Evolutionary conservation across 805 yeast genomes (phyloP).

Genomic region (Saturnispora hagleri): DNA sequence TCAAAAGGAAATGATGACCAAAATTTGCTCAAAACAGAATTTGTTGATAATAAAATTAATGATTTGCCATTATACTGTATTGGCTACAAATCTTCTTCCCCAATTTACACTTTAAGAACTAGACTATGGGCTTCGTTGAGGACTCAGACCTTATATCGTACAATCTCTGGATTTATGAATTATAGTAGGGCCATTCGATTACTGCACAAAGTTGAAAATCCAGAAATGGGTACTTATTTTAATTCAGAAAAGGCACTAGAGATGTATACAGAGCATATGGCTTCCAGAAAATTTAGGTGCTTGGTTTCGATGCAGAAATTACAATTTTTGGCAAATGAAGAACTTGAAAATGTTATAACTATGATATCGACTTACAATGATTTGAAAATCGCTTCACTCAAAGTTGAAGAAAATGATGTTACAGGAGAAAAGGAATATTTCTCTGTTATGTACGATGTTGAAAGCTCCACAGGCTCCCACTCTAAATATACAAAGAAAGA

Average conservation of each 20-base stretch:
- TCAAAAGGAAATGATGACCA: constrained; percentile 21
- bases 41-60: constrained; percentile 35
- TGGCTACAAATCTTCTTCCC: constrained; percentile 62
- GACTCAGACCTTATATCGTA: constrained; percentile 75
- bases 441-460: constrained; percentile 64
- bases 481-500: constrained; percentile 19
- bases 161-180: constrained; percentile 77
- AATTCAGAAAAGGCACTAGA: constrained; percentile 38
- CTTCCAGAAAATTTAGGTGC: constrained; percentile 70
- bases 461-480: constrained; percentile 38
- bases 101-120: constrained; percentile 58
- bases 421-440: constrained; percentile 36
- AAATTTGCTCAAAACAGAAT: constrained; percentile 1
- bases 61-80: constrained; percentile 64
- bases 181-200: constrained; percentile 66
- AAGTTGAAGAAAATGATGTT: constrained; percentile 35
- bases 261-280: constrained; percentile 63
- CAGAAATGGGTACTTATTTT: constrained; percentile 36
- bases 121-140: constrained; percentile 83
- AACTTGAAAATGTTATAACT: constrained; percentile 57
- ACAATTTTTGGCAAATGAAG: constrained; percentile 53
- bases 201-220: constrained; percentile 58
- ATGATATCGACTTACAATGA: constrained; percentile 69
- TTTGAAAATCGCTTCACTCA: constrained; percentile 45
- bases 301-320: constrained; percentile 84